Evolutionary conservation across 768 basidiomycete species (phyloP), one percentile per base, ranked within the genome.

Genomic region (Roridomyces roridus): DNA sequence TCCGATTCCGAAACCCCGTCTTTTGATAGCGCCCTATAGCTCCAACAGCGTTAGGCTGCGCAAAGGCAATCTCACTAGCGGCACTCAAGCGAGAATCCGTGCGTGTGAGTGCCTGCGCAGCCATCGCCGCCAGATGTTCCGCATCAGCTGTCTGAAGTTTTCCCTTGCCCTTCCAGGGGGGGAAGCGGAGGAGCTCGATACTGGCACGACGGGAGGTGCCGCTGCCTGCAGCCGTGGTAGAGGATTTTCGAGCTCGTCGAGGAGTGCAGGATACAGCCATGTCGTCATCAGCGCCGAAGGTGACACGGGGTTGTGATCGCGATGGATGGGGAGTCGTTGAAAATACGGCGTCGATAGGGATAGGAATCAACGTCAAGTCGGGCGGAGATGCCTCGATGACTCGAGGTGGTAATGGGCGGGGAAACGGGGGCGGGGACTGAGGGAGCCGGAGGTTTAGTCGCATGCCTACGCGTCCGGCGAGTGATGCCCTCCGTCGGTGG

Each of bases 101-200:
- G 14, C 50, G 57, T 18, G 57, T 46, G 20, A 52, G 40, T 9
- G 45, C 21, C 24, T 15, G 31, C 31, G 31, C 31, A 3, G 31
- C 31, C 31, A 34, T 10, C 10, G 10, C 15, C 31, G 3, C 11
- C 15, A 34, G 31, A 8, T 11, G 15, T 15, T 43, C 6, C 14
- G 15, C 15, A 12, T 21, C 6, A n/a, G 25, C 21, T 28, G 3
- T 11, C 8, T 29, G 23, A 15, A 15, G 50, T 17, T 42, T 20
- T 3, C 24, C 49, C 39, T 51, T 57, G 39, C 57, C 57, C 24
- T 52, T 58, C n/a, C 50, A 8, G 11, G 15, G 31, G 11, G 31
- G 15, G 31, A 34, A 34, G 31, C 31, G 31, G 31, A 34, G 31
- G 15, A 11, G 15, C 7, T 34, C 57, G n/a, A 41, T 46, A 45